Evolutionary conservation across 768 basidiomycete genomes (phyloP).

Genomic region (Naganishia vaughanmartiniae): DNA sequence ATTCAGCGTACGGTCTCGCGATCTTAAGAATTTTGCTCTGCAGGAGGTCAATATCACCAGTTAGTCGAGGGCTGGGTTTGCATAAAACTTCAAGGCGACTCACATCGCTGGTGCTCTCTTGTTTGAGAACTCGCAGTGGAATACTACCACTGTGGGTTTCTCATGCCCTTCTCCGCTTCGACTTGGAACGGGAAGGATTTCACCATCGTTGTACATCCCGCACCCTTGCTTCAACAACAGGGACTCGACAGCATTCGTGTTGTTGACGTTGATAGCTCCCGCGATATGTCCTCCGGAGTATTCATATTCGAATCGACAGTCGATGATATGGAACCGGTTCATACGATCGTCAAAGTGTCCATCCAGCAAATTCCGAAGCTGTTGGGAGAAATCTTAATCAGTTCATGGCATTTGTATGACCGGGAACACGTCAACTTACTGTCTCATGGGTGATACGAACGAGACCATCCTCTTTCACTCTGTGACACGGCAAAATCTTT

Average conservation of each 20-base stretch:
- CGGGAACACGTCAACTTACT: constrained; percentile 57
- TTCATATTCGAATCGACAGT: constrained; percentile 98
- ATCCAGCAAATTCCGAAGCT: constrained; percentile 76
- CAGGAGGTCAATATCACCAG: not conserved
- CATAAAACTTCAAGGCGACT: constrained; percentile 47
- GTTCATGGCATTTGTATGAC: constrained; percentile 1
- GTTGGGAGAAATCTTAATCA: constrained; percentile 28
- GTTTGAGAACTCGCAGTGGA: constrained; percentile 96
- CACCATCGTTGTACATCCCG: constrained; percentile 51
- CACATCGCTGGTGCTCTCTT: constrained; percentile 96
- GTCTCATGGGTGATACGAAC: constrained; percentile 82
- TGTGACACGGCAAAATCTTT: constrained; percentile 89
- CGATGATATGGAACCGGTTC: constrained; percentile 73
- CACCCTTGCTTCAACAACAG: constrained; percentile 60
- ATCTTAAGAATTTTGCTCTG: constrained; percentile 90
- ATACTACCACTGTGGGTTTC: constrained; percentile 77
- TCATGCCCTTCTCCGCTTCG: constrained; percentile 63
- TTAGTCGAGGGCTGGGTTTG: constrained; percentile 25
- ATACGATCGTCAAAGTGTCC: constrained; percentile 69
- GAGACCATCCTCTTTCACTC: constrained; percentile 88
- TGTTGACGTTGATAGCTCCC: constrained; percentile 88
- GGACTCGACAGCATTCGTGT: constrained; percentile 72
- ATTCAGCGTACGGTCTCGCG: constrained; percentile 83
- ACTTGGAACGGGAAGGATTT: constrained; percentile 50
- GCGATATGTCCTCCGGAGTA: constrained; percentile 88